A percentile compares a stretch with the other conserved stretches of the same genome.
phyloP scores from a whole-genome alignment of 148 eudicot species.

The Arctostaphylos glauca region DNA sequence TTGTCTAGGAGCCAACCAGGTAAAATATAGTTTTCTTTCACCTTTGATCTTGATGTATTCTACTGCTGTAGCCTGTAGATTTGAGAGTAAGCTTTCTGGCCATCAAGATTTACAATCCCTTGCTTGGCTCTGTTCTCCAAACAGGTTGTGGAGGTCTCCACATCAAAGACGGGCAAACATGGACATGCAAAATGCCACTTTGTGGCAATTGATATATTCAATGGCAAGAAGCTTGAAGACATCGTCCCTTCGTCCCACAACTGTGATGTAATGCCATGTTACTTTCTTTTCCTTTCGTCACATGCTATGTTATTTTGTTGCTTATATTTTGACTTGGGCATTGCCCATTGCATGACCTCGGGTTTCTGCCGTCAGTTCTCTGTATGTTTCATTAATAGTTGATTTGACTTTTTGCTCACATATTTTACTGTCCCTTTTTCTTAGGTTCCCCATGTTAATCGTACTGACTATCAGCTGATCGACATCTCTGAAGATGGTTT shows the following conservation, averaged over 20 bases:
- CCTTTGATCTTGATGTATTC: not conserved
- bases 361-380: not conserved
- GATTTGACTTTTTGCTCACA: not conserved
- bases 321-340: not conserved
- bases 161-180: slow-evolving; percentile 68
- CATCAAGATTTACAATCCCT: not conserved
- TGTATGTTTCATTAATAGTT: not conserved
- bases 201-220: slow-evolving; percentile 59
- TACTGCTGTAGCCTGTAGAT: not conserved
- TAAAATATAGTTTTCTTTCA: slow-evolving; percentile 3
- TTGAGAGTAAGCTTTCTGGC: not conserved
- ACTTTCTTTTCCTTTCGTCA: not conserved
- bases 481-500: slow-evolving; percentile 62
- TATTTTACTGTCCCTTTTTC: not conserved
- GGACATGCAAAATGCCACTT: slow-evolving; percentile 67
- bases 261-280: slow-evolving; percentile 31
- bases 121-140: not conserved
- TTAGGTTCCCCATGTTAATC: slow-evolving; percentile 56
- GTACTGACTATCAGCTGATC: slow-evolving; percentile 57
- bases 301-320: not conserved
- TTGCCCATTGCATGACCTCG: not conserved
- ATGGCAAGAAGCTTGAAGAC: slow-evolving; percentile 55
- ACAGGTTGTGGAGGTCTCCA: slow-evolving; percentile 70
- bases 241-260: slow-evolving; percentile 51
- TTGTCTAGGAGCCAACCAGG: not conserved